phyloP scores from a whole-genome alignment of 768 basidiomycete genomes.

The Rossbeevera mucosa region DNA sequence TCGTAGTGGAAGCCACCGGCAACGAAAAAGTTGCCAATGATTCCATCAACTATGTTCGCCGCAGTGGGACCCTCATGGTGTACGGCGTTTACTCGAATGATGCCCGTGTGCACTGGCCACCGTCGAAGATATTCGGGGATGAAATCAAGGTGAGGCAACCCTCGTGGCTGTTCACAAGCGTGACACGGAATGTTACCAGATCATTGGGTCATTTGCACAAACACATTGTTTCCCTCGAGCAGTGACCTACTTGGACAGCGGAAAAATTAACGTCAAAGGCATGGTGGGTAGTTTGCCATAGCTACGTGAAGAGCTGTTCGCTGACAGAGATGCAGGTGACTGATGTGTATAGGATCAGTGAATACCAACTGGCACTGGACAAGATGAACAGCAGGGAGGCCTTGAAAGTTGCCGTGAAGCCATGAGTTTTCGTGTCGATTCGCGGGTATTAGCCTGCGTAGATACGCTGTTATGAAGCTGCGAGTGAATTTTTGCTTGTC shows the following conservation, averaged over 20 bases:
- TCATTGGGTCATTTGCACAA: conserved; percentile 84
- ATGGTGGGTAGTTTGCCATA: conserved; percentile 41
- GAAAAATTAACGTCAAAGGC: conserved; percentile 73
- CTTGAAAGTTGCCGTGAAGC: conserved; percentile 53
- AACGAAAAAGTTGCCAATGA: conserved; percentile 82
- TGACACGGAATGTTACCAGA: conserved; percentile 37
- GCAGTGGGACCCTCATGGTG: conserved; percentile 75
- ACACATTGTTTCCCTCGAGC: conserved; percentile 84
- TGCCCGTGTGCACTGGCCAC: conserved; percentile 80
- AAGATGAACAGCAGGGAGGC: conserved; percentile 61
- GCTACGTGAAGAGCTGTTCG: not conserved
- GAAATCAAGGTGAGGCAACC: conserved; percentile 50
- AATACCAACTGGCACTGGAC: conserved; percentile 64
- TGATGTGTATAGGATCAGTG: conserved; percentile 57
- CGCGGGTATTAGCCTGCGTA: not conserved
- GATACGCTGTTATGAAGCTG: too few species aligned
- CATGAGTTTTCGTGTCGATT: conserved; percentile 24
- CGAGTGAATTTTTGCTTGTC: too few species aligned
- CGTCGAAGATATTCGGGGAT: conserved; percentile 72
- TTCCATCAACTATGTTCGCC: conserved; percentile 78
- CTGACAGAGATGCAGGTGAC: conserved; percentile 26
- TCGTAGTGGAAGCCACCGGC: conserved; percentile 77
- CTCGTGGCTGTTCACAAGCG: not conserved
- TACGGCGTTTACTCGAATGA: conserved; percentile 86
- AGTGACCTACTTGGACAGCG: conserved; percentile 77